Evolutionary conservation across 2,329 filamentous ascomycete genomes (phyloP), one percentile per base, ranked within the genome.

Genomic region (Sporothrix pseudoabietina): DNA sequence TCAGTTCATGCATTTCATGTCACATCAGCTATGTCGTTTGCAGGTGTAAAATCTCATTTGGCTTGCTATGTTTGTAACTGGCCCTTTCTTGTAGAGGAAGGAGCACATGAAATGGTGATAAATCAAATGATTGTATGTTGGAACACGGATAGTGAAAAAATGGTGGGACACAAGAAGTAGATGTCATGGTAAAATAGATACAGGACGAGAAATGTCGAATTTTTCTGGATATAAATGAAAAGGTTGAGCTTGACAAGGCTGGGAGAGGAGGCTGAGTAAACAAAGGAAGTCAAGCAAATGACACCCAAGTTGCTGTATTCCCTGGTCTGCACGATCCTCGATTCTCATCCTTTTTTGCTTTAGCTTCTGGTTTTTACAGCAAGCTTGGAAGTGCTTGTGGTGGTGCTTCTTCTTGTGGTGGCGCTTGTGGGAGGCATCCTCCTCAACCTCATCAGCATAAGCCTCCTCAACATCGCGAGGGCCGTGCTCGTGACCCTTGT

Each of bases 141-240:
- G 35, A 65, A 65, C 26, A 22, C 44, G 35, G n/a, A 26, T 16
- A 22, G 59, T 19, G 9, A 12, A 44, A 41, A 41, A 63, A 41
- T 41, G 35, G 9, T 22, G 32, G 16, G 9, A 22, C 19, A 41
- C 32, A 41, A 39, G 57, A 61, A 57, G 32, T 41, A 41, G n/a
- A 52, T 44, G 41, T 44, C 12, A 57, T 70, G 30, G 32, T 41
- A 47, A 61, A 70, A 63, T 35, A 71, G 35, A 61, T 35, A 70
- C 30, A 70, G n/a, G 19, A 30, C 44, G 47, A 69, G 54, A 44
- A 69, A 32, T 66, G 41, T 65, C 35, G 59, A 44, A 3, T 65
- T 44, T 26, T 66, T 66, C 19, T 32, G 2, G 7, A 3, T 32
- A 26, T 35, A 14, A 52, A 68, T 12, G 32, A 35, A 52, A 35